Evolutionary conservation across 495 filamentous ascomycete genomes (phyloP).

Genomic region (Aspergillus olivimuriae): DNA sequence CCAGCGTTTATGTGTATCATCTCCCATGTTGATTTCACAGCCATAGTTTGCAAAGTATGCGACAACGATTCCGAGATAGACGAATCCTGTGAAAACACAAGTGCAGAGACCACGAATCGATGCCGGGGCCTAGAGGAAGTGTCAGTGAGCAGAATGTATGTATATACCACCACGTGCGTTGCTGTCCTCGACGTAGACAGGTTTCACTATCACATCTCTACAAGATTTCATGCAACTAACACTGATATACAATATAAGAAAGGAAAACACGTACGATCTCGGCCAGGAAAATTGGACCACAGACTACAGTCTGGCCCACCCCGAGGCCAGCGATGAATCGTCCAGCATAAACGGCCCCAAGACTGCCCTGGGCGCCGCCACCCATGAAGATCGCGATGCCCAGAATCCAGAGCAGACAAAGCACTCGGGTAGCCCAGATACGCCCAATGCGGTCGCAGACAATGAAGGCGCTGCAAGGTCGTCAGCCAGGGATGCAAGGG

Average conservation of each 20-base stretch:
- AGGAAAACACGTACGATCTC: no score
- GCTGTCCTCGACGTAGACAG: no score
- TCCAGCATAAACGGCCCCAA: conserved; percentile 56
- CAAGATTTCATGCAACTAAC: no score
- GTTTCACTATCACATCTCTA: no score
- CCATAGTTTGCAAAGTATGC: conserved; percentile 43
- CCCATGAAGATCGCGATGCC: conserved; percentile 62
- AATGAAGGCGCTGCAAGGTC: conserved; percentile 44
- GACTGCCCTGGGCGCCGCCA: conserved; percentile 41
- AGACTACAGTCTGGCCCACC: conserved; percentile 58
- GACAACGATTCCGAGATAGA: conserved; percentile 38
- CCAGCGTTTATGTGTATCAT: not conserved
- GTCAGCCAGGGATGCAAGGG: not conserved
- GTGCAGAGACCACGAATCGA: conserved; percentile 58
- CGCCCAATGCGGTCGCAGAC: conserved; percentile 60
- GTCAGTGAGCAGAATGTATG: no score
- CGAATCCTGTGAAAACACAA: conserved; percentile 52
- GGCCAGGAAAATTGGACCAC: conserved; percentile 44
- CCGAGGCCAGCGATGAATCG: conserved; percentile 60
- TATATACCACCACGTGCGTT: no score
- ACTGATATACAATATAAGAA: no score
- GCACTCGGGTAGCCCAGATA: conserved; percentile 57
- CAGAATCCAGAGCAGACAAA: conserved; percentile 57
- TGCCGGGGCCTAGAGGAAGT: no score
- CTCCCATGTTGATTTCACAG: conserved; percentile 31